Evolutionary conservation across 192 early-diverging fungal genomes (phyloP).

Genomic region (Backusella westeae): DNA sequence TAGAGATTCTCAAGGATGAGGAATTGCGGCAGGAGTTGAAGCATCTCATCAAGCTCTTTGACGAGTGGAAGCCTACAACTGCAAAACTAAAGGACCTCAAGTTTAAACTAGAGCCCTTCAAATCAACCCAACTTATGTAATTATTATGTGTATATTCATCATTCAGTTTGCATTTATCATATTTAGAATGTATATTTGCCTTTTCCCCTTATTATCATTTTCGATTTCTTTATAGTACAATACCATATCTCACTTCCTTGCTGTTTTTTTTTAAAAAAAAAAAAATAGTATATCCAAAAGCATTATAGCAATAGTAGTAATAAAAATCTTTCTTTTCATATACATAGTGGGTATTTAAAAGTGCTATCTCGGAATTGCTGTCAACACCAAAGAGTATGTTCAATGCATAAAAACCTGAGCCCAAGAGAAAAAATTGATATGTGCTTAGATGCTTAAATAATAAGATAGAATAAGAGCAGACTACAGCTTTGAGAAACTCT

Average conservation of each 20-base stretch:
- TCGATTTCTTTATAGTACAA: not conserved
- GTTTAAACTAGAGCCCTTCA: conserved; percentile 85
- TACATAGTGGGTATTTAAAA: too few species aligned
- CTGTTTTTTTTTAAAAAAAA: too few species aligned
- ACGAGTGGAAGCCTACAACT: conserved; percentile 75
- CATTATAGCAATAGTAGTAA: too few species aligned
- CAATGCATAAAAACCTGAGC: too few species aligned
- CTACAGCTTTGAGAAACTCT: too few species aligned
- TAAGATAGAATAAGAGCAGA: too few species aligned
- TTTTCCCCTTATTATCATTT: not conserved
- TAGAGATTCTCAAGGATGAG: conserved; percentile 49
- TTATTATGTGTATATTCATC: not conserved
- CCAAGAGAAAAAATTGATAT: too few species aligned
- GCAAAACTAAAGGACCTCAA: conserved; percentile 79
- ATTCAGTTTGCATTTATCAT: not conserved
- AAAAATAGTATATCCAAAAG: too few species aligned
- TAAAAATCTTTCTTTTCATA: too few species aligned
- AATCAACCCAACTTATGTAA: conserved; percentile 32
- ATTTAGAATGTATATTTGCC: not conserved
- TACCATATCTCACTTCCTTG: not conserved
- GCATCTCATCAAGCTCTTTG: conserved; percentile 63
- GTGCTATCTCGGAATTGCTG: too few species aligned
- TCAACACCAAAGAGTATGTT: too few species aligned
- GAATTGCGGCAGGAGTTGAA: conserved; percentile 61
- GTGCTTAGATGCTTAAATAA: too few species aligned